phyloP scores from a whole-genome alignment of 1,139 yeast genomes.

The Debaryomyces psychrophilus region DNA sequence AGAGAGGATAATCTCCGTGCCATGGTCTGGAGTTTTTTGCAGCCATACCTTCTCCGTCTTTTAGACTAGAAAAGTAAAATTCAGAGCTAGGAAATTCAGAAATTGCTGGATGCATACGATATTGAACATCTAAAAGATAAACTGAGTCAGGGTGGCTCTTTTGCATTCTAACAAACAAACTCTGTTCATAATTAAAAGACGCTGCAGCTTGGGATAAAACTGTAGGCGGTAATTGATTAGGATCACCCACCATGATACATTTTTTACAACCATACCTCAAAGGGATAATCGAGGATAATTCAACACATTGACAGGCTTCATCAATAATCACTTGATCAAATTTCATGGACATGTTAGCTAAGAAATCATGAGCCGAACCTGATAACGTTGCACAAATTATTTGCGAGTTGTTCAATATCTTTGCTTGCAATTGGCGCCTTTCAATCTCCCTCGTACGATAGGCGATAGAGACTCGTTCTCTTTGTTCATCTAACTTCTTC shows the following conservation, averaged over 20 bases:
- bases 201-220: conserved; percentile 93
- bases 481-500: conserved; percentile 71
- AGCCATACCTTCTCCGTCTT: conserved; percentile 76
- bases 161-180: conserved; percentile 93
- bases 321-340: conserved; percentile 96
- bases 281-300: conserved; percentile 88
- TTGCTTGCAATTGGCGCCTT: conserved; percentile 71
- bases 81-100: conserved; percentile 83
- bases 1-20: conserved; percentile 60
- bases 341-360: conserved; percentile 70
- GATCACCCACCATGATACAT: conserved; percentile 99
- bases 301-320: conserved; percentile 98
- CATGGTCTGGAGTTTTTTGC: conserved; percentile 65
- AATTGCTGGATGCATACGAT: conserved; percentile 96
- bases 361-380: conserved; percentile 90
- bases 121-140: conserved; percentile 86
- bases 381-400: conserved; percentile 91
- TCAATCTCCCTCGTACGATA: conserved; percentile 79
- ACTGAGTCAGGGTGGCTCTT: conserved; percentile 61
- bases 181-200: conserved; percentile 78
- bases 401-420: conserved; percentile 75
- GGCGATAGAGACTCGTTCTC: conserved; percentile 71
- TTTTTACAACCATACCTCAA: conserved; percentile 86
- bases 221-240: conserved; percentile 97
- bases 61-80: conserved; percentile 72